These are phyloP conservation scores for Petasospora rhodanensis DNA, from an alignment of 1,139 yeast genomes.

Conservation along the genomic window DNA sequence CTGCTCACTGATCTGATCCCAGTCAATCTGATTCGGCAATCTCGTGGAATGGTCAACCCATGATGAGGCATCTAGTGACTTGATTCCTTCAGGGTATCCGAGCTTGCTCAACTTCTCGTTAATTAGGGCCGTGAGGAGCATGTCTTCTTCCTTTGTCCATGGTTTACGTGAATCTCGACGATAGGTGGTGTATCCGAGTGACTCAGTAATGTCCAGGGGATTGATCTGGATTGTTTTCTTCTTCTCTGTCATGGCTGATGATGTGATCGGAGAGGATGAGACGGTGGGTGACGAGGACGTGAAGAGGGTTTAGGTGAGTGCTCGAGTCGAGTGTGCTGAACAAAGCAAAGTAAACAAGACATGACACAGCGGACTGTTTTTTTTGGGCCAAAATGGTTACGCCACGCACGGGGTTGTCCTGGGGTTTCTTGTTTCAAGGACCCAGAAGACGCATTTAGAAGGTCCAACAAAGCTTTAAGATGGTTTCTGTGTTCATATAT, in stretches of 20 bases:
- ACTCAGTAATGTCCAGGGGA: conserved; percentile 64
- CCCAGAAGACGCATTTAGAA: no score
- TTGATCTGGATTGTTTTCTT: conserved; percentile 40
- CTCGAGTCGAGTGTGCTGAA: no score
- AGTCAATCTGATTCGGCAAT: conserved; percentile 40
- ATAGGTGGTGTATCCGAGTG: conserved; percentile 72
- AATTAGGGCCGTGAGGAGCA: conserved; percentile 37
- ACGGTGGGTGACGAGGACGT: no score
- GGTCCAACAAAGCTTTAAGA: no score
- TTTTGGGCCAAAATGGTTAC: no score
- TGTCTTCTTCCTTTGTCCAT: conserved; percentile 68
- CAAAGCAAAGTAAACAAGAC: no score
- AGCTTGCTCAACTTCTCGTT: conserved; percentile 28
- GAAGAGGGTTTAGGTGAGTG: no score
- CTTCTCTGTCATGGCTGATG: conserved; percentile 16
- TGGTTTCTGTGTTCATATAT: no score
- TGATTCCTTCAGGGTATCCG: conserved; percentile 31
- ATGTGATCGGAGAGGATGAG: no score
- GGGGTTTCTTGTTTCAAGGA: no score
- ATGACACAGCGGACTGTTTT: no score
- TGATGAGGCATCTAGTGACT: conserved; percentile 26
- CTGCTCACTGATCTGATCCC: conserved; percentile 62
- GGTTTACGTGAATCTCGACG: conserved; percentile 58
- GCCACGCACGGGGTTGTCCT: no score
- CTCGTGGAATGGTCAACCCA: conserved; percentile 26